Base-by-base conservation (phyloP, 441 rosid genomes). In the Flueggea neowawraea region DNA sequence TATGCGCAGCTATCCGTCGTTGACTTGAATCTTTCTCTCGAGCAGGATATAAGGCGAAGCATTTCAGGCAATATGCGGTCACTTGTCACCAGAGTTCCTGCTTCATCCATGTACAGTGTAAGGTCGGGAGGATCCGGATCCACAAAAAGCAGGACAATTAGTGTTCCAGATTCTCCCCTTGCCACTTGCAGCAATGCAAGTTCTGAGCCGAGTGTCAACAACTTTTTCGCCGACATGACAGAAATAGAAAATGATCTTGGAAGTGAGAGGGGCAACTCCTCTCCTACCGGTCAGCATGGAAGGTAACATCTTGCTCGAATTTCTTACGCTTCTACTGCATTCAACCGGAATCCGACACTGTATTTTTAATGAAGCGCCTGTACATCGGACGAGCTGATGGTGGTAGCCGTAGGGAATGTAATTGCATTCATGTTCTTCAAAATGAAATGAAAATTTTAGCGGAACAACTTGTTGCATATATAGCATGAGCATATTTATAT, bases 71-170 rank as follows among this genome's bases (percentile, higher is more conserved):
- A 81, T 61, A 45, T 72, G 12, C 74, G 90, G 58, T 89, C 90
- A 3, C 70, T 76, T 7, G 75, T 84, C 72, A 85, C 92, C 52
- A 86, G 82, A 65, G 76, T 89, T 55, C 93, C 91, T 5, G 87
- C 93, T 60, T 89, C 96, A 16, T 82, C 95, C 2, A 83, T 86
- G 72, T 88, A 87, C 62, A 90, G 95, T 62, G 89, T 84, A 67
- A 79, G 89, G 72, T 65, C 91, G 16, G 79, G 83, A 22, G 73
- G 67, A 56, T 79, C 83, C 41, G 78, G 73, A 59, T 80, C 84
- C 50, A 54, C 73, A 15, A 78, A 74, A 79, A 76, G 90, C 82
- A 77, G 79, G 64, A 69, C 91, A 7, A 57, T 32, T n/a, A 85
- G 85, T 76, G 84, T 70, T 33, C 55, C 80, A 5, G 91, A 85